Evolutionary conservation across 257 asterid species (phyloP).

Genomic region (Plectranthus barbatus): DNA sequence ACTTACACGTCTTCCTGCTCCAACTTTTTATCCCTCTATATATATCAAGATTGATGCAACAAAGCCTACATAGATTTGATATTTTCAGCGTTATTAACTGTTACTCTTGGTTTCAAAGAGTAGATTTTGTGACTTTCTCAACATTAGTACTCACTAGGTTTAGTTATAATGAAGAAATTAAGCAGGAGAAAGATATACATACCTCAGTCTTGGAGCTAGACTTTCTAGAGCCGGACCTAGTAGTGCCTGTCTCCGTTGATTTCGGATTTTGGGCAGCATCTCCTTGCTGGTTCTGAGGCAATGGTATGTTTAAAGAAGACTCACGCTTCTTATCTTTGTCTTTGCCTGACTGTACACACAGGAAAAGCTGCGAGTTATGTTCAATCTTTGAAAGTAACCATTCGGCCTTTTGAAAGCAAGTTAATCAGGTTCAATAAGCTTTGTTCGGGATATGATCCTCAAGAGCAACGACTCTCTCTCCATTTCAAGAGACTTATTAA

Average conservation of each 20-base stretch:
- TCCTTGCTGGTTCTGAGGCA: constrained; percentile 27
- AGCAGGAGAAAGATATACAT: constrained; percentile 2
- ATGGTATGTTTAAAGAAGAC: constrained; percentile 15
- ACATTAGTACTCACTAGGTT: neutral
- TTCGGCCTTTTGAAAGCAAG: no score
- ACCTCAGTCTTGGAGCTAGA: constrained; percentile 64
- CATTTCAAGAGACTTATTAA: no score
- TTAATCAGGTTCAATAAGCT: no score
- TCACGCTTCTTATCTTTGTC: constrained; percentile 51
- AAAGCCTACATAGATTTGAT: neutral
- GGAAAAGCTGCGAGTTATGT: neutral
- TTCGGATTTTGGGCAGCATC: constrained; percentile 25
- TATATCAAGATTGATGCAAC: neutral
- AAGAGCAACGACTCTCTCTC: no score
- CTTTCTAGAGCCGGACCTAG: constrained; percentile 34
- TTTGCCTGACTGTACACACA: constrained; percentile 21
- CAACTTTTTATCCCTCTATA: neutral
- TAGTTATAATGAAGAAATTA: neutral
- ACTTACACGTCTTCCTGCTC: neutral
- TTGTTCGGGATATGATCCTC: no score
- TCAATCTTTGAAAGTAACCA: neutral
- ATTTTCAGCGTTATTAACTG: neutral
- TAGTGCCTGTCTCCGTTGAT: constrained; percentile 18
- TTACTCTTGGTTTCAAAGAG: neutral
- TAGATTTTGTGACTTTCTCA: neutral